These are phyloP conservation scores for Mucor plumbeus DNA, from an alignment of 371 early-diverging fungal species.

Conservation along the genomic window DNA sequence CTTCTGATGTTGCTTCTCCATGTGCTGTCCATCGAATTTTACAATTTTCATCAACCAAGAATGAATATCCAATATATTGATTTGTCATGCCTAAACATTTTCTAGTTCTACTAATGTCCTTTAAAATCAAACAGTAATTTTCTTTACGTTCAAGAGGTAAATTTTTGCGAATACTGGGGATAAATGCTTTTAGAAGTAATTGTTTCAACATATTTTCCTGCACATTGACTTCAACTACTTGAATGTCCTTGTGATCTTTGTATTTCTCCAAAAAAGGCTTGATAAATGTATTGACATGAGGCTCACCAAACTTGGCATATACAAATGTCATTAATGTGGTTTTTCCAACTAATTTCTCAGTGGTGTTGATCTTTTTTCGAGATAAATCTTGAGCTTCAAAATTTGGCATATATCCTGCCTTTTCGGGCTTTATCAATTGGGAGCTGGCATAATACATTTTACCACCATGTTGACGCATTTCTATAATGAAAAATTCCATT, in stretches of 20 bases:
- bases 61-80: constrained; percentile 79
- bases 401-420: constrained; percentile 75
- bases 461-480: constrained; percentile 66
- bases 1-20: constrained; percentile 71
- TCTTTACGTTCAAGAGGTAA: constrained; percentile 62
- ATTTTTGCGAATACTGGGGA: constrained; percentile 66
- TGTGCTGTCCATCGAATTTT: constrained; percentile 89
- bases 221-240: constrained; percentile 56
- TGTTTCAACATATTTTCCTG: constrained; percentile 72
- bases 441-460: constrained; percentile 72
- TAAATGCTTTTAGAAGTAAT: constrained; percentile 62
- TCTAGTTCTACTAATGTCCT: constrained; percentile 63
- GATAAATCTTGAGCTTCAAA: constrained; percentile 63
- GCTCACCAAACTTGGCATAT: constrained; percentile 77
- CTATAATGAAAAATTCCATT: constrained; percentile 24
- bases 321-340: constrained; percentile 71
- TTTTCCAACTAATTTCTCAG: constrained; percentile 58
- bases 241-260: constrained; percentile 31
- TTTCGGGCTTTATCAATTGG: constrained; percentile 54
- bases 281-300: constrained; percentile 63
- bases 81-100: constrained; percentile 74
- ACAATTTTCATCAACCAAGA: constrained; percentile 75
- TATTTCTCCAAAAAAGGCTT: constrained; percentile 60
- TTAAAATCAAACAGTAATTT: constrained; percentile 65
- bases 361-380: constrained; percentile 60